Base-by-base conservation (phyloP, 1,284 basidiomycete genomes). In the Moniliophthora roreri region DNA sequence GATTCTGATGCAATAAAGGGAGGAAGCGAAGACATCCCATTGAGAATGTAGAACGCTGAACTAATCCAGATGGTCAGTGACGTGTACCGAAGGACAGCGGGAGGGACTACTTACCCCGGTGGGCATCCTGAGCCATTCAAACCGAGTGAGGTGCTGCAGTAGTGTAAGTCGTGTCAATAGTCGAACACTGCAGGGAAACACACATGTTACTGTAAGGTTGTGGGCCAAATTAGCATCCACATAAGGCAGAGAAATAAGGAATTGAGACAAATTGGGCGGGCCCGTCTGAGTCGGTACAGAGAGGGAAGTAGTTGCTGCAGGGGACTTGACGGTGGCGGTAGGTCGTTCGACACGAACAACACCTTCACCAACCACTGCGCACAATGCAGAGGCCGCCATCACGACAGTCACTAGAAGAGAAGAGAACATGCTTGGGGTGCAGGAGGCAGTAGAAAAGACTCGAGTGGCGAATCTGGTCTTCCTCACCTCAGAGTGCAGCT, bases 61-160 rank as follows among this genome's bases (percentile, higher is more conserved):
- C 44, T 46, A 32, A 13, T 16, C 7, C 4, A 32, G 18, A 23
- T 21, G 21, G 41, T 42, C 21, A 42, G 18, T 21, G 15, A 20
- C n/a, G 18, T 21, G 18, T 20, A 23, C 8, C 7, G 6, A 15
- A 7, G 10, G 10, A 8, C 8, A 23, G 11, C 13, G 7, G 26
- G 26, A 13, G n/a, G 15, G n/a, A 41, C n/a, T 8, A 4, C 40
- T 15, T 18, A 62, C 24, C 63, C 63, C 38, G 62, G 55, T 46
- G 63, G 62, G 34, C 63, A 65, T 45, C 61, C 62, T 16, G 63
- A 64, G 3, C 62, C 59, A 35, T 63, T 65, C 34, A 40, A 24
- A 21, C 37, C 45, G n/a, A 48, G 34, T 8, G 37, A 39, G 47
- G 52, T 53, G 9, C 45, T 42, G 37, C 4, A 35, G 38, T 41